Base-by-base conservation (phyloP, 805 yeast genomes). In the Metschnikowia noctiluminum region DNA sequence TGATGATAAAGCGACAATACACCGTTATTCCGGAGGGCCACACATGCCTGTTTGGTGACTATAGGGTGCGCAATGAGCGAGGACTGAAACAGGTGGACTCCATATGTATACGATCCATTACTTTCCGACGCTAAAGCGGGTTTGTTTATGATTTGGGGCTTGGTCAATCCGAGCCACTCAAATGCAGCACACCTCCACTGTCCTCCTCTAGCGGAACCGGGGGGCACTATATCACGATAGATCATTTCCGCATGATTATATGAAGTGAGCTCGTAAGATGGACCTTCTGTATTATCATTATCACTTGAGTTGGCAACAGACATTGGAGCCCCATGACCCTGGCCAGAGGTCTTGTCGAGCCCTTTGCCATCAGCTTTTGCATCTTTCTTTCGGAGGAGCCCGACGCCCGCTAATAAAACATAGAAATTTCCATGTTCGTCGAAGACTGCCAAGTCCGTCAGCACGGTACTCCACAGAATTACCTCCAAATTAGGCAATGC, bases 361-460 rank as follows among this genome's bases (percentile, higher is more conserved):
- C n/a, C n/a, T n/a, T n/a, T n/a, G n/a, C n/a, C n/a, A n/a, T 35
- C 37, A 6, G 21, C 38, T 27, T 14, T 27, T 10, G 26, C 32
- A 8, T 39, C 38, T 26, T 47, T 52, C 40, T 49, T 43, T 15
- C 41, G 45, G 28, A 71, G 49, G 27, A 71, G 59, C 3, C 73
- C 71, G 3, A 73, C 76, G 2, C 78, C 78, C 3, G 78, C 73
- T 28, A 73, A 50, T 38, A 70, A 55, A 8, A 73, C 64, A 55
- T 66, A 72, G 48, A 73, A 70, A 52, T 84, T 81, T 2, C 97
- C 97, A 35, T 73, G 62, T 21, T 74, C 76, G 63, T 91, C 98
- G 39, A 87, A 74, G 3, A 87, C 79, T 2, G 95, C 95, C 42
- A 94, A 73, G 60, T 91, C 96, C 48, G 87, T 82, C 40, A 92